Evolutionary conservation across 148 eudicot species (phyloP).

Genomic region (Dysphania ambrosioides): DNA sequence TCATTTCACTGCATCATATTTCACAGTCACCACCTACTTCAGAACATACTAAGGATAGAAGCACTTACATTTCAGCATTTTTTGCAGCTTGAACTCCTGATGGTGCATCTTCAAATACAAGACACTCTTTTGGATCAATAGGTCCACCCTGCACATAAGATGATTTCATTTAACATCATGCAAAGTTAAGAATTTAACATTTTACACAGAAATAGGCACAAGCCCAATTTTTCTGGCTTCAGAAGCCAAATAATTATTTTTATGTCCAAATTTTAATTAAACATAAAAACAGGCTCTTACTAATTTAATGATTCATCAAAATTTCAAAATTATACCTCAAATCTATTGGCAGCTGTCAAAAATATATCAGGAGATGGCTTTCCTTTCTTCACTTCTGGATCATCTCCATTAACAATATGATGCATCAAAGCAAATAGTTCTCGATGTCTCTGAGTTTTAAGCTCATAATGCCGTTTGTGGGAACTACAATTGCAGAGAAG

Average conservation of each 20-base stretch:
- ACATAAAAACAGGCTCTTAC: too few relatives aligned
- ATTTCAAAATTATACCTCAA: constrained; percentile 83
- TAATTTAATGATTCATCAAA: neutral
- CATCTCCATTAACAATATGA: constrained; percentile 91
- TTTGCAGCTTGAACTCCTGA: constrained; percentile 86
- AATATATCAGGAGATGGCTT: constrained; percentile 94
- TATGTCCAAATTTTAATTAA: neutral
- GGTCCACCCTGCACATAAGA: constrained; percentile 67
- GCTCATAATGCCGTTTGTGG: constrained; percentile 67
- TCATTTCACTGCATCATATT: too few relatives aligned
- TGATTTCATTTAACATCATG: constrained; percentile 1
- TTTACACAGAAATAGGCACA: neutral
- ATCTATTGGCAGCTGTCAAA: constrained; percentile 84
- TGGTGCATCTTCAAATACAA: constrained; percentile 97
- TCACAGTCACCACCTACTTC: neutral
- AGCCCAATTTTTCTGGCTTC: neutral
- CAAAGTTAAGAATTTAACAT: neutral
- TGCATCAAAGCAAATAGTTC: constrained; percentile 89
- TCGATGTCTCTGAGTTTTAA: constrained; percentile 79
- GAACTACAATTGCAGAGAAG: constrained; percentile 43
- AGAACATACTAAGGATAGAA: neutral
- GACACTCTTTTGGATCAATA: constrained; percentile 53
- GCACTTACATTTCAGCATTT: constrained; percentile 92
- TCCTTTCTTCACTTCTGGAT: constrained; percentile 95
- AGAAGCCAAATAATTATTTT: neutral